Base-by-base conservation (phyloP, 1,139 yeast genomes). In the Fermentozyma sake region DNA sequence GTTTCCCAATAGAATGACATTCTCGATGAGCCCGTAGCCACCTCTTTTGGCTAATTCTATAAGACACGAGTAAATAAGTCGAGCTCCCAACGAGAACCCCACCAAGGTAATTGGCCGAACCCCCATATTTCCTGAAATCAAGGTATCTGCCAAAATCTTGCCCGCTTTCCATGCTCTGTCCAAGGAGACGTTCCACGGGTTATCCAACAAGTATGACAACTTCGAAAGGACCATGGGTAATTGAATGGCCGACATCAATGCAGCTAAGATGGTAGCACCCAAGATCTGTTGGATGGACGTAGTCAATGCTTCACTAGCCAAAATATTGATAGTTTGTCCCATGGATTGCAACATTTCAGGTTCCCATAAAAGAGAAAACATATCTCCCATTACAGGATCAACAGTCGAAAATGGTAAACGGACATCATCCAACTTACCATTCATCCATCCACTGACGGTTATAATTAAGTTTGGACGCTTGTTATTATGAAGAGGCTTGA, bases 131-230 rank as follows among this genome's bases (percentile, higher is more conserved):
- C 95, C 82, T 6, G 87, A 72, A 31, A 87, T 75, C 23, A 93
- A 60, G 0, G 96, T 85, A 49, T 93, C 98, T 0, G 98, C 98
- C 33, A 93, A 56, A 26, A 93, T 78, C 36, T 79, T 65, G 3
- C 99, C 99, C 1, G 97, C 95, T 27, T 89, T 73, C 96, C 97
- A 89, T 0, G 99, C 98, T 37, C 99, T 71, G 54, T 91, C 97
- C 35, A 93, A 63, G 0, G 98, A 89, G 4, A 91, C 97, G 48
- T 81, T 89, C 98, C 98, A 93, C 0, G 98, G 99, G 47, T 93
- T 93, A 51, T 93, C 99, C 20, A 93, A 68, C 23, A 93, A 59
- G 46, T 93, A 93, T 0, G 96, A 82, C 20, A 93, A 62, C 48
- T 93, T 93, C 0, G 96, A 78, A 24, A 93, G 65, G 36, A 85